Percentiles rank a stretch among this genome's conserved stretches.
Evolutionary conservation across 805 yeast species (phyloP).

Genomic region (Metschnikowia noctiluminum): DNA sequence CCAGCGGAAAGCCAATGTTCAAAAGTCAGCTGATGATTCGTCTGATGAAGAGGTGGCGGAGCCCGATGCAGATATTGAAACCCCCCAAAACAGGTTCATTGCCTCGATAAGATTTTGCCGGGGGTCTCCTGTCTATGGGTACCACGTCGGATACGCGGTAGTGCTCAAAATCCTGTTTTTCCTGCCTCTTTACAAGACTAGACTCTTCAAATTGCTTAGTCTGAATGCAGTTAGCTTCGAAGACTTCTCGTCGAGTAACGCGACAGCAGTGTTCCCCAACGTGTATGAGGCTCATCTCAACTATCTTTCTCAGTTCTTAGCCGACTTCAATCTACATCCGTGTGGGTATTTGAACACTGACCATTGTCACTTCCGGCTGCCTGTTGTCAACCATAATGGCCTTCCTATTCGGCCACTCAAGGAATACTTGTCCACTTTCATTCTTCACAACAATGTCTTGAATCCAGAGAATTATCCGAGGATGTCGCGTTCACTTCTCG

Average conservation of each 20-base stretch:
- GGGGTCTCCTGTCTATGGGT: conserved; percentile 85
- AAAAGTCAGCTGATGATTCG: conserved; percentile 11
- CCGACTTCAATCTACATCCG: conserved; percentile 82
- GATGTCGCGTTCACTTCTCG: conserved; percentile 62
- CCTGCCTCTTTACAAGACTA: conserved; percentile 55
- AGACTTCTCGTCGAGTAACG: background rate
- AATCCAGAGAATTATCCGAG: conserved; percentile 38
- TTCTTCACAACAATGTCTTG: conserved; percentile 29
- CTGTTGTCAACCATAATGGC: conserved; percentile 33
- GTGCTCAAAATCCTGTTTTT: conserved; percentile 67
- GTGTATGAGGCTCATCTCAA: conserved; percentile 80
- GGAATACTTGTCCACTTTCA: conserved; percentile 18
- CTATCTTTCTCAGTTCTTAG: conserved; percentile 66
- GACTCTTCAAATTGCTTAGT: conserved; percentile 48
- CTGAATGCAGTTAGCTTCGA: conserved; percentile 19
- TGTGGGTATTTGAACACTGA: conserved; percentile 68
- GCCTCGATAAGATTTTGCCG: conserved; percentile 64
- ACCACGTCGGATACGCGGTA: conserved; percentile 56
- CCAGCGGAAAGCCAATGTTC: conserved; percentile 17
- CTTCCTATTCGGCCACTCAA: conserved; percentile 11
- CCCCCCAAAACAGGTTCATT: conserved; percentile 37
- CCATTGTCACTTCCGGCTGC: conserved; percentile 53
- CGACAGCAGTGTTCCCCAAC: background rate
- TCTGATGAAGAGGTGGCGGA: conserved; percentile 9
- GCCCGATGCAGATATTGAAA: conserved; percentile 5